Percentiles rank a stretch among this genome's conserved stretches.
phyloP scores from a whole-genome alignment of 768 basidiomycete genomes.

The Tubosaeta brunneosetosa region DNA sequence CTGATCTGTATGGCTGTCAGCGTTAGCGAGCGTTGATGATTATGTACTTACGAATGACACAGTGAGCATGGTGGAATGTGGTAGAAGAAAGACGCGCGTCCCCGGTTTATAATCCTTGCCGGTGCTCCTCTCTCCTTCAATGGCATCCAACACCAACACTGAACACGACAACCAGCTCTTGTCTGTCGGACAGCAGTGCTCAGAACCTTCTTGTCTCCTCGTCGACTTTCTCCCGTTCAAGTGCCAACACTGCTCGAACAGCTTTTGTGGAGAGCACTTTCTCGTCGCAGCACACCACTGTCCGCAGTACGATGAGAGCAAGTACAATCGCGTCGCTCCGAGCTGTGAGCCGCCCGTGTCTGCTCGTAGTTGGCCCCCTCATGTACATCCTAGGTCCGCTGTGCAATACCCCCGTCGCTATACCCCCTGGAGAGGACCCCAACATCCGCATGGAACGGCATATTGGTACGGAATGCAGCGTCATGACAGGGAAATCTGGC shows the following conservation, averaged over 20 bases:
- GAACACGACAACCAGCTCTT: conserved; percentile 57
- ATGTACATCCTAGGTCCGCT: conserved; percentile 53
- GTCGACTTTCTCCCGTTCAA: conserved; percentile 86
- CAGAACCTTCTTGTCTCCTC: conserved; percentile 57
- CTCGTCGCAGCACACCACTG: conserved; percentile 64
- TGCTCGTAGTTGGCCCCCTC: not conserved
- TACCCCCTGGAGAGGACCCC: conserved; percentile 74
- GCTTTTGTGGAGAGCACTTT: conserved; percentile 80
- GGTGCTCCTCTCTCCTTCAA: not conserved
- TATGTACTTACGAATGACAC: conserved; percentile 25
- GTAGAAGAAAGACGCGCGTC: conserved; percentile 7
- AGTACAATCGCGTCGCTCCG: conserved; percentile 72
- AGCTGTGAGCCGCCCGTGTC: conserved; percentile 45
- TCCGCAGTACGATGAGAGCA: conserved; percentile 62
- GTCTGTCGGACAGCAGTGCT: conserved; percentile 67
- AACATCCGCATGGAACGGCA: conserved; percentile 80
- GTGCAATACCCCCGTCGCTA: conserved; percentile 69
- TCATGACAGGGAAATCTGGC: conserved; percentile 59
- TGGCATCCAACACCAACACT: conserved; percentile 12
- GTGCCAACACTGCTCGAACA: conserved; percentile 70
- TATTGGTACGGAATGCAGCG: conserved; percentile 59
- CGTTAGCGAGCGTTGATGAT: not conserved
- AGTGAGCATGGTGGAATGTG: conserved; percentile 15
- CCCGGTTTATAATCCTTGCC: conserved; percentile 13
- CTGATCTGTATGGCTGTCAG: conserved; percentile 45